These are phyloP conservation scores for Tolypocladium guangdongense DNA, from an alignment of 2,329 filamentous ascomycete genomes.

Conservation along the genomic window DNA sequence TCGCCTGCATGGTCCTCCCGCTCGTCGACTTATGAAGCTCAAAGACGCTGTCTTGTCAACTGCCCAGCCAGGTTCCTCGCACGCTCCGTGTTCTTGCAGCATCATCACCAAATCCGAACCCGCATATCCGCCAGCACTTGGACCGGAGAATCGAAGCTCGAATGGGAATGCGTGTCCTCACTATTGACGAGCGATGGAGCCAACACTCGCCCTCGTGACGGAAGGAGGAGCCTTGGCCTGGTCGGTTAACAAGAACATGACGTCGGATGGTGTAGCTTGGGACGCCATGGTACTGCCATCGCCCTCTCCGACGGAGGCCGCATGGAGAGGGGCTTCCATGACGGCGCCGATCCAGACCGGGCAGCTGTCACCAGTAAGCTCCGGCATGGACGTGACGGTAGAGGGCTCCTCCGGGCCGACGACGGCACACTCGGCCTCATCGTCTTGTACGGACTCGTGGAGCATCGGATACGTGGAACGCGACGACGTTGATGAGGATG, in stretches of 20 bases:
- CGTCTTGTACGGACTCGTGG: constrained; percentile 35
- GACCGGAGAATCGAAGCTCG: background rate
- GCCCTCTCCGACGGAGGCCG: constrained; percentile 19
- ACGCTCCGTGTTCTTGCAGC: background rate
- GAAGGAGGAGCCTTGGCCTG: constrained; percentile 33
- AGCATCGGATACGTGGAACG: constrained; percentile 27
- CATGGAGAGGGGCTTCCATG: constrained; percentile 15
- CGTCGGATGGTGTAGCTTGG: constrained; percentile 28
- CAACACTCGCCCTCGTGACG: constrained; percentile 27
- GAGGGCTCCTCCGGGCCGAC: constrained; percentile 29
- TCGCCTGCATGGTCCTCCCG: constrained; percentile 8
- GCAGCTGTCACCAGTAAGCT: constrained; percentile 43
- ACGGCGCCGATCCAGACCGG: constrained; percentile 26
- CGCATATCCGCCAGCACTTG: background rate
- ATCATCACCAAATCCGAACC: background rate
- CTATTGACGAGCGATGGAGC: constrained; percentile 37
- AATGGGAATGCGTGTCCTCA: constrained; percentile 28
- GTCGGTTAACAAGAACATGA: constrained; percentile 33
- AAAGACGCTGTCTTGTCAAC: constrained; percentile 9
- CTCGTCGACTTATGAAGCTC: constrained; percentile 6
- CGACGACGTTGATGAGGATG: constrained; percentile 28
- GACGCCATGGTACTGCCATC: constrained; percentile 16
- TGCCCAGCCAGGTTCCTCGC: constrained; percentile 2
- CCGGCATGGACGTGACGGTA: constrained; percentile 31
- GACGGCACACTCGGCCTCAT: constrained; percentile 34